Conservation (phyloP, 305 asterid species). For the Solanum aculeatissimum region DNA sequence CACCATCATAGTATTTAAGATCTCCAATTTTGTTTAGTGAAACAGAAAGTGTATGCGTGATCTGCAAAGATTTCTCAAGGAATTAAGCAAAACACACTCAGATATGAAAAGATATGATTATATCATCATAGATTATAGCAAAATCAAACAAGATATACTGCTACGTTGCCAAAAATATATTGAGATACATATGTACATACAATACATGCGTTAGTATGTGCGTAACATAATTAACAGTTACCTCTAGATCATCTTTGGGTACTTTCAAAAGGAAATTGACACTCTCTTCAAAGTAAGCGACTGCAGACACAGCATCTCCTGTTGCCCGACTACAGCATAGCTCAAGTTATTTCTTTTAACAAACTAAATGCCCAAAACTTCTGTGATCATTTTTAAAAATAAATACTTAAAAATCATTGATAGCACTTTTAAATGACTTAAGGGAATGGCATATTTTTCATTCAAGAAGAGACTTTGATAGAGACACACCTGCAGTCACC, state of each 20-base stretch:
- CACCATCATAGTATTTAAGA: conserved; percentile 69
- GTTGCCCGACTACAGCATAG: conserved; percentile 54
- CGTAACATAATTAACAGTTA: neutral
- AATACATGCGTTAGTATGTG: neutral
- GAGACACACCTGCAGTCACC: conserved; percentile 89
- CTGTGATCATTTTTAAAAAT: neutral
- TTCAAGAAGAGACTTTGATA: neutral
- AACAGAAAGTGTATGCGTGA: conserved; percentile 83
- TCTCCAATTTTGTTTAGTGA: conserved; percentile 93
- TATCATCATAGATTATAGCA: neutral
- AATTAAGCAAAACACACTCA: neutral
- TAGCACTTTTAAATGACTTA: neutral
- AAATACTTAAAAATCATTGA: neutral
- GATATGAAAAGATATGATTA: neutral
- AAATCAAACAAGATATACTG: neutral
- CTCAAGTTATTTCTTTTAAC: neutral
- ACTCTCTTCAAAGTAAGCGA: conserved; percentile 82
- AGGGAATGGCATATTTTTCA: neutral
- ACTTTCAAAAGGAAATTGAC: conserved; percentile 63
- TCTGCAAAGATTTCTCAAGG: conserved; percentile 27
- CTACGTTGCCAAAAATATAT: neutral
- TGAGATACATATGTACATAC: neutral
- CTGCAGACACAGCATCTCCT: conserved; percentile 75
- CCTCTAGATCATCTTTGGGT: conserved; percentile 75
- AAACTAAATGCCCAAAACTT: neutral